Conservation (phyloP, 2,329 filamentous ascomycete genomes). For the Colletotrichum nymphaeae region DNA sequence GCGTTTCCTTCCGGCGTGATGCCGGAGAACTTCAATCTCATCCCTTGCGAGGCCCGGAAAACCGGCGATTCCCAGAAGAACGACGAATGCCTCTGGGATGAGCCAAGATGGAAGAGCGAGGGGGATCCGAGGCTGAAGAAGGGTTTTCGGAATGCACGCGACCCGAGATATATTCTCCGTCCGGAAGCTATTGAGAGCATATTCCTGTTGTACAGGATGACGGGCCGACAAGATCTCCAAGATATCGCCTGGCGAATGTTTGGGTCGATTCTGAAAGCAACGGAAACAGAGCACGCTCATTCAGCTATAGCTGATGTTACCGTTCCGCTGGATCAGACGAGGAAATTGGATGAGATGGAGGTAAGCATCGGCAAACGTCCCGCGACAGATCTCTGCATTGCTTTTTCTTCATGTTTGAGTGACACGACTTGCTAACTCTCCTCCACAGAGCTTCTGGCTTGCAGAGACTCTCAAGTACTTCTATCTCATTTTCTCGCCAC, state of each 20-base stretch:
- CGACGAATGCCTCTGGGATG: conserved; percentile 61
- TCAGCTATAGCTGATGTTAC: conserved; percentile 64
- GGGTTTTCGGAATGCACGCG: conserved; percentile 71
- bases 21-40: conserved; percentile 60
- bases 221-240: conserved; percentile 58
- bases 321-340: conserved; percentile 54
- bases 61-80: conserved; percentile 36
- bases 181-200: conserved; percentile 66
- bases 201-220: conserved; percentile 65
- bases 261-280: conserved; percentile 55
- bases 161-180: conserved; percentile 61
- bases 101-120: conserved; percentile 35
- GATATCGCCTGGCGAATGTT: conserved; percentile 67
- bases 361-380: conserved; percentile 36
- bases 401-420: conserved; percentile 18
- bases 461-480: conserved; percentile 83
- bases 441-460: conserved; percentile 73
- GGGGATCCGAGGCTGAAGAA: conserved; percentile 47
- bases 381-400: conserved; percentile 33
- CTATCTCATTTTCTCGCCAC: conserved; percentile 76
- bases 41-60: conserved; percentile 45
- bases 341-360: conserved; percentile 53
- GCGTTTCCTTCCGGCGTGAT: conserved; percentile 61
- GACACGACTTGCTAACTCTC: not conserved
- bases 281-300: conserved; percentile 59